Evolutionary conservation across 768 basidiomycete genomes (phyloP).

Genomic region (Boletus barrowsii): DNA sequence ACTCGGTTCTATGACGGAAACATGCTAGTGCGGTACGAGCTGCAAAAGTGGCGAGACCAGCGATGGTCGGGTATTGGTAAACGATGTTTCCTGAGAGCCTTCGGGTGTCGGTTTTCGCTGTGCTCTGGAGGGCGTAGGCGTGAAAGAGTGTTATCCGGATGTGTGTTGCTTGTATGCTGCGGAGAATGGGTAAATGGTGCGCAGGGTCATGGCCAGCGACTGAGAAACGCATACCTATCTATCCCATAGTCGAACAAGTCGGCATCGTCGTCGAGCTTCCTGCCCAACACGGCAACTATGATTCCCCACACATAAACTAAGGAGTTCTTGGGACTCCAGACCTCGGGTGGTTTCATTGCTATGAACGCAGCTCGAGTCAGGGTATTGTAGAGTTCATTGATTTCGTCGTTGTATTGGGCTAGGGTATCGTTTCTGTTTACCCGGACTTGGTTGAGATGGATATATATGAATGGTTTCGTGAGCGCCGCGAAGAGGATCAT

Average conservation of each 20-base stretch:
- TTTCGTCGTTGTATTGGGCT: conserved; percentile 8
- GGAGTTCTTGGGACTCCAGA: conserved; percentile 16
- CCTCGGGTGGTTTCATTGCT: conserved; percentile 10
- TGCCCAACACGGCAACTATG: conserved; percentile 11
- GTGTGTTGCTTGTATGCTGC: conserved; percentile 40
- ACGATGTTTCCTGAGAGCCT: conserved; percentile 34
- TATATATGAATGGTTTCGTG: conserved; percentile 12
- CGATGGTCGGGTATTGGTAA: conserved; percentile 35
- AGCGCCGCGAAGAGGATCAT: conserved; percentile 15
- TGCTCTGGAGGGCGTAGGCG: conserved; percentile 30
- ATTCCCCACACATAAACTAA: conserved; percentile 13
- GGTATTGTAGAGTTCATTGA: conserved; percentile 11
- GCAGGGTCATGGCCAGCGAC: not conserved
- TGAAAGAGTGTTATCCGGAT: conserved; percentile 39
- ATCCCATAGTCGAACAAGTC: conserved; percentile 12
- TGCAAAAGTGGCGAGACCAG: conserved; percentile 18
- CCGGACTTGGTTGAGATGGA: not conserved
- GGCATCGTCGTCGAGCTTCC: conserved; percentile 6
- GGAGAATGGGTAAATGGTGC: not conserved
- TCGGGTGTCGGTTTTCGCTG: conserved; percentile 17
- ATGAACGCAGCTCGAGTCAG: conserved; percentile 2
- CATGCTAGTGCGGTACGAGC: conserved; percentile 2
- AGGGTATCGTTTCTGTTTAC: conserved; percentile 15
- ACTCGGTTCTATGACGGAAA: conserved; percentile 16
- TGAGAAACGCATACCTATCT: conserved; percentile 9